A percentile compares a stretch with the other conserved stretches of the same genome.
Conservation (phyloP, 2,329 filamentous ascomycete genomes). For the Colletotrichum australisinense region DNA sequence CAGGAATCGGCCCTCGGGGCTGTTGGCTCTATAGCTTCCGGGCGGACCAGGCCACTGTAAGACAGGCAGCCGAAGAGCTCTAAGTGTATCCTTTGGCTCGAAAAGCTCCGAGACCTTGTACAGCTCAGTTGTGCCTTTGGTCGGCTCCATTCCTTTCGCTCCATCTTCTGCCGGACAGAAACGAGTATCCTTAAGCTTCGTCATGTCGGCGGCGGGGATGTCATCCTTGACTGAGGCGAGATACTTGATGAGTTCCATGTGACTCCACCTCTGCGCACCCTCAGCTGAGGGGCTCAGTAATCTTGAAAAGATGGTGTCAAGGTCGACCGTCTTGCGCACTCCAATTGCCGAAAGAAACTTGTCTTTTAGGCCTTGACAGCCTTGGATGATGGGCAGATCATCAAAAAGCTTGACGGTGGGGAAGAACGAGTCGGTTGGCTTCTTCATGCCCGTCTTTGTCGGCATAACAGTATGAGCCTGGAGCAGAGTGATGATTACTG, state of each 20-base stretch:
- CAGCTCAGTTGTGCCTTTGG: conserved; percentile 61
- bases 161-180: conserved; percentile 85
- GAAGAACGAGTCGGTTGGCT: conserved; percentile 89
- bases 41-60: conserved; percentile 82
- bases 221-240: conserved; percentile 90
- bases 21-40: conserved; percentile 71
- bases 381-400: conserved; percentile 85
- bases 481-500: conserved; percentile 72
- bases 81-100: conserved; percentile 78
- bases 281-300: conserved; percentile 73
- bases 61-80: conserved; percentile 78
- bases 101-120: conserved; percentile 85
- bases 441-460: conserved; percentile 90
- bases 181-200: conserved; percentile 79
- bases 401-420: conserved; percentile 94
- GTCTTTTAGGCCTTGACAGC: conserved; percentile 85
- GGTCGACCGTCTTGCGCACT: conserved; percentile 93
- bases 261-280: conserved; percentile 81
- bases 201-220: conserved; percentile 85
- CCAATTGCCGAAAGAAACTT: conserved; percentile 87
- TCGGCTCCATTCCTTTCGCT: conserved; percentile 64
- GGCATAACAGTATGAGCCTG: conserved; percentile 81
- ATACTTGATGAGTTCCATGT: conserved; percentile 95
- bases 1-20: conserved; percentile 81
- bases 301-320: conserved; percentile 92